Percentiles rank a stretch among this genome's conserved stretches.
Evolutionary conservation across 2,329 filamentous ascomycete species (phyloP).

Genomic region (Fusarium praegraminearum): DNA sequence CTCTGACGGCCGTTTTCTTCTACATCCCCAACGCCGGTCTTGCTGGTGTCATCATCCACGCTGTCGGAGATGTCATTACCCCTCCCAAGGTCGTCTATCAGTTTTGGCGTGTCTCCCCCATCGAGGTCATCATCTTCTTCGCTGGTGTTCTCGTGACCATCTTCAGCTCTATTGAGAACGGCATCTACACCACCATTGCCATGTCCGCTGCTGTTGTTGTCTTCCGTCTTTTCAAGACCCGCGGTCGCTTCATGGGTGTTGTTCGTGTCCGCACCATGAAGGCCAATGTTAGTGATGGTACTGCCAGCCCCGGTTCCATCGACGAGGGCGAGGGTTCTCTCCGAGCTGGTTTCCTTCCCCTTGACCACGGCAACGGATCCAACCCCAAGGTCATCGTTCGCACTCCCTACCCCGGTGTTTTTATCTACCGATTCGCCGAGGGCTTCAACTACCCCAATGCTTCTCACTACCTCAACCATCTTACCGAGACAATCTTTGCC

Average conservation of each 20-base stretch:
- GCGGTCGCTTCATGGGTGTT: slow-evolving; percentile 81
- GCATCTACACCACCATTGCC: slow-evolving; percentile 84
- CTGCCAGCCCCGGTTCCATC: slow-evolving; percentile 47
- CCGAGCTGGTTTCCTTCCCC: slow-evolving; percentile 60
- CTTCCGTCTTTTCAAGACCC: slow-evolving; percentile 82
- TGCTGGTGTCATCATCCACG: slow-evolving; percentile 89
- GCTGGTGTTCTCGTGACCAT: slow-evolving; percentile 85
- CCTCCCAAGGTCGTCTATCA: slow-evolving; percentile 86
- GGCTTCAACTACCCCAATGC: slow-evolving; percentile 69
- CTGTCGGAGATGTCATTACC: slow-evolving; percentile 86
- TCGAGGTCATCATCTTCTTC: slow-evolving; percentile 88
- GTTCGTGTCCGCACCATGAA: slow-evolving; percentile 87
- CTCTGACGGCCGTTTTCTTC: slow-evolving; percentile 84
- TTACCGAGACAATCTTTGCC: slow-evolving; percentile 60
- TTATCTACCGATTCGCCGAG: slow-evolving; percentile 67
- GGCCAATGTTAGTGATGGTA: slow-evolving; percentile 75
- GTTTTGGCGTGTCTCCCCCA: slow-evolving; percentile 86
- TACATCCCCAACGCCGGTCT: slow-evolving; percentile 85
- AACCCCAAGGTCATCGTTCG: slow-evolving; percentile 61
- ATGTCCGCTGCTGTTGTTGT: slow-evolving; percentile 78
- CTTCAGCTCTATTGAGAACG: slow-evolving; percentile 84
- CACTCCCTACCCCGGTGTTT: slow-evolving; percentile 65
- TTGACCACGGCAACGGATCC: slow-evolving; percentile 63
- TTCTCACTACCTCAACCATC: slow-evolving; percentile 62
- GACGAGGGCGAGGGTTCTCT: slow-evolving; percentile 61